phyloP scores from a whole-genome alignment of 805 yeast species.

The Candida xyloterini region DNA sequence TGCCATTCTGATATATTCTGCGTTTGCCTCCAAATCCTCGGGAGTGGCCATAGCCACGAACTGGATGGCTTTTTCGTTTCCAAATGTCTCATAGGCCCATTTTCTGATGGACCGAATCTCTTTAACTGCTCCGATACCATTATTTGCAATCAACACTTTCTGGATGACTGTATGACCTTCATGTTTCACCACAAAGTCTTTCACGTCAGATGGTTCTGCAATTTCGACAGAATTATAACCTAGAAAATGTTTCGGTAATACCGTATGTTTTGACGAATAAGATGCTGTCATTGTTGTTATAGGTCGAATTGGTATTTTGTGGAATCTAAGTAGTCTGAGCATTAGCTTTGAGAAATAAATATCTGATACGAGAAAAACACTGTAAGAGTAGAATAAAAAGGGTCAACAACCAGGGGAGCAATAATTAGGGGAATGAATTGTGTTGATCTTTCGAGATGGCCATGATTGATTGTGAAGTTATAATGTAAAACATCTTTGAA shows the following conservation, averaged over 20 bases:
- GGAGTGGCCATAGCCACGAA: constrained; percentile 99
- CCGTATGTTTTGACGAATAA: constrained; percentile 24
- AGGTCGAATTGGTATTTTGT: constrained; percentile 5
- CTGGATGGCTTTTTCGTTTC: constrained; percentile 88
- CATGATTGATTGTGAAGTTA: too few species aligned
- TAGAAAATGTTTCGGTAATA: constrained; percentile 68
- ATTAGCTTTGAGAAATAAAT: constrained; percentile 10
- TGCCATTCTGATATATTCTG: constrained; percentile 98
- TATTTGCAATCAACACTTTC: constrained; percentile 89
- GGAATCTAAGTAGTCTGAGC: constrained; percentile 10
- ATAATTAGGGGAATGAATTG: too few species aligned
- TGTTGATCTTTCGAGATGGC: too few species aligned
- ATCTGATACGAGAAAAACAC: constrained; percentile 1
- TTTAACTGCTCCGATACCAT: constrained; percentile 99
- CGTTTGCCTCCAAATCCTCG: constrained; percentile 95
- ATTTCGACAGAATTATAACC: constrained; percentile 76
- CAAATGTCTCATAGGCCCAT: constrained; percentile 99
- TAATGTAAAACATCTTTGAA: too few species aligned
- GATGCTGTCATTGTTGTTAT: constrained; percentile 19
- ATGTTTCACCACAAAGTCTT: constrained; percentile 78
- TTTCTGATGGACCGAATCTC: constrained; percentile 96
- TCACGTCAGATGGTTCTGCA: constrained; percentile 76
- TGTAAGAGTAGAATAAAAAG: too few species aligned
- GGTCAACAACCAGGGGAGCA: too few species aligned
- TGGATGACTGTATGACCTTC: constrained; percentile 95